Evolutionary conservation across 805 yeast genomes (phyloP).

Genomic region (Sungouiozyma intestinalis): DNA sequence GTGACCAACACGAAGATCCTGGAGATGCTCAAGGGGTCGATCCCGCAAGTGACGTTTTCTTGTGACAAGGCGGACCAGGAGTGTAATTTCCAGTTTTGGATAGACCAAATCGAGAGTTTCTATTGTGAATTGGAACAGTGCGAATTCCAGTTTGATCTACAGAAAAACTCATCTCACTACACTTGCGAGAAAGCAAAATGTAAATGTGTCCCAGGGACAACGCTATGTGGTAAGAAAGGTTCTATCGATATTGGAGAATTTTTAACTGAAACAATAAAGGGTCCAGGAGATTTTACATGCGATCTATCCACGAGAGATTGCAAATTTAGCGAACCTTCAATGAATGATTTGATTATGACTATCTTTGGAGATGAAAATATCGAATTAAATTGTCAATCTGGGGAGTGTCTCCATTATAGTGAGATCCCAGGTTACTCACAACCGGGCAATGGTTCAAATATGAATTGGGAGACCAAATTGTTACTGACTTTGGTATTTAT

Average conservation of each 20-base stretch:
- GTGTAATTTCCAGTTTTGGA: slow-evolving; percentile 95
- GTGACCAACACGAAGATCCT: slow-evolving; percentile 85
- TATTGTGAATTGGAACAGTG: slow-evolving; percentile 79
- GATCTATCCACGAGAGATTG: slow-evolving; percentile 54
- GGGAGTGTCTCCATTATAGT: slow-evolving; percentile 87
- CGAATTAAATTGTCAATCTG: slow-evolving; percentile 67
- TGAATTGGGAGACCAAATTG: slow-evolving; percentile 32
- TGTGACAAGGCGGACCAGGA: slow-evolving; percentile 56
- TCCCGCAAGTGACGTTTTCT: slow-evolving; percentile 86
- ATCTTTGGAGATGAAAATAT: slow-evolving; percentile 95
- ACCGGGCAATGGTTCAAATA: slow-evolving; percentile 32
- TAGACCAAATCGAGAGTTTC: slow-evolving; percentile 79
- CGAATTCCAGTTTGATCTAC: slow-evolving; percentile 52
- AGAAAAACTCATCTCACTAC: slow-evolving; percentile 60
- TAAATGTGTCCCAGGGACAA: slow-evolving; percentile 81
- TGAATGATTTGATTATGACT: slow-evolving; percentile 81
- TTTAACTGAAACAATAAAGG: slow-evolving; percentile 75
- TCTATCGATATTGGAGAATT: slow-evolving; percentile 93
- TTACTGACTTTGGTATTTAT: slow-evolving; percentile 33
- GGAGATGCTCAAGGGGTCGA: slow-evolving; percentile 64
- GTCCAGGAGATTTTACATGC: slow-evolving; percentile 90
- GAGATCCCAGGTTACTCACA: slow-evolving; percentile 83
- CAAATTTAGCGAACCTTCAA: slow-evolving; percentile 84
- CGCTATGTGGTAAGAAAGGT: slow-evolving; percentile 90
- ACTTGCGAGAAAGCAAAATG: slow-evolving; percentile 73